These are phyloP conservation scores for Deakozyma indianensis DNA, from an alignment of 805 yeast genomes.

Conservation along the genomic window DNA sequence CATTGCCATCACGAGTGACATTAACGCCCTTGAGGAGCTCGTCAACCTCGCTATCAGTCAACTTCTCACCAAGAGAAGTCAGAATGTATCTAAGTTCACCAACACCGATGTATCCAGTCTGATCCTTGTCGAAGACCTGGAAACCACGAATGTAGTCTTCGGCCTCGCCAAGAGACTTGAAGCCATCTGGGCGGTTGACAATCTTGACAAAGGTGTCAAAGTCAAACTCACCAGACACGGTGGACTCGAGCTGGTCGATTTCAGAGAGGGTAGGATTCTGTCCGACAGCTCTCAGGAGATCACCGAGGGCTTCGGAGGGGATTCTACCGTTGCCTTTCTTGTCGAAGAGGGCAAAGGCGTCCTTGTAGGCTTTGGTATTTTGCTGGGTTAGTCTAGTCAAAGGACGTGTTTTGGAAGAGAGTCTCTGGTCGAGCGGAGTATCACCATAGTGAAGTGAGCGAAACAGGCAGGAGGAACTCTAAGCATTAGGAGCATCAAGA, in stretches of 20 bases:
- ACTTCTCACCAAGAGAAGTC: slow-evolving; percentile 91
- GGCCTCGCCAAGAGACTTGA: slow-evolving; percentile 76
- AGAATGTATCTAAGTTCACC: slow-evolving; percentile 92
- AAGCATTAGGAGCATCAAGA: neutral
- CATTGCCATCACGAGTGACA: slow-evolving; percentile 85
- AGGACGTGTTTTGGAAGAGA: neutral
- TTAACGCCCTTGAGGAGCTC: slow-evolving; percentile 92
- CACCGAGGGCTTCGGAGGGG: slow-evolving; percentile 74
- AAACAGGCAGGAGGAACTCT: neutral
- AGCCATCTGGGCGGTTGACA: slow-evolving; percentile 77
- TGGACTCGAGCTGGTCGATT: slow-evolving; percentile 43
- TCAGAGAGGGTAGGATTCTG: slow-evolving; percentile 95
- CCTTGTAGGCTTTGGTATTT: slow-evolving; percentile 45
- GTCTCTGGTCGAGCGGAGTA: no score
- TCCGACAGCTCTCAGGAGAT: slow-evolving; percentile 89
- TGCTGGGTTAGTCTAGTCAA: slow-evolving; percentile 2
- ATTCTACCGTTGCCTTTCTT: slow-evolving; percentile 91
- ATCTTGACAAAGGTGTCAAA: slow-evolving; percentile 65
- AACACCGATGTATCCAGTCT: slow-evolving; percentile 90
- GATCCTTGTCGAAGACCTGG: slow-evolving; percentile 94
- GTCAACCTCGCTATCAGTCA: slow-evolving; percentile 82
- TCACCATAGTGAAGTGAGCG: neutral
- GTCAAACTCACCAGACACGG: slow-evolving; percentile 29
- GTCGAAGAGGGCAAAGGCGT: slow-evolving; percentile 93
- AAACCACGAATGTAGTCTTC: slow-evolving; percentile 90